Evolutionary conservation across 1,284 basidiomycete genomes (phyloP), one percentile per base, ranked within the genome.

Genomic region (Mycena sp.): DNA sequence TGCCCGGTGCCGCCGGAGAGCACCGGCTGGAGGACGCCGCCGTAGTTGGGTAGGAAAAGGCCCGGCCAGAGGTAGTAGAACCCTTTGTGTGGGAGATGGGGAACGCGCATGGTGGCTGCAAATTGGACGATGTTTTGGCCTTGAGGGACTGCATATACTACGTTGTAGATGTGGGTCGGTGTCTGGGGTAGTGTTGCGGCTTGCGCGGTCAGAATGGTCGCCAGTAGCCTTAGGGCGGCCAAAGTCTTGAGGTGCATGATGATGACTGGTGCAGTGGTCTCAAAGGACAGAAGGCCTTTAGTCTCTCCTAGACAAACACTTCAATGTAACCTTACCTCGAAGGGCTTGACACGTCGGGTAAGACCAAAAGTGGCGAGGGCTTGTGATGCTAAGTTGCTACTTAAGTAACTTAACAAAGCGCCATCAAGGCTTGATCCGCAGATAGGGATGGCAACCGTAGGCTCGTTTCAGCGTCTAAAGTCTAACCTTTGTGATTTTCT

Each of bases 11-110:
- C 56, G 29, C 56, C 56, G 29, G 56, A 58, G 48, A 58, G 56
- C 56, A 58, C 56, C 46, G 56, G 56, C 40, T 58, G 56, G 28
- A 58, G 56, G 38, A 58, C 56, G 29, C 56, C 56, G 38, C 56
- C 56, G 29, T 41, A 58, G 56, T 58, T 25, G 37, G 56, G 56
- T 16, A 58, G 48, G 46, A 58, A 58, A 50, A 58, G 37, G 40
- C 46, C 56, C 16, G 56, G 56, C 56, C 56, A 58, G 28, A 58
- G 56, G 40, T 58, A 58, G 56, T 58, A 58, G 48, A 23, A 50
- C 37, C 56, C 56, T 50, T 10, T 21, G 38, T 51, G 56, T 41
- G 56, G 56, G 37, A 58, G 56, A 50, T 58, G 46, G 29, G 56
- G 56, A 44, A 58, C 56, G 40, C 38, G 46, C 56, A 58, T 58